Conservation (phyloP, 2,329 filamentous ascomycete genomes). For the Blumeriella jaapii region DNA sequence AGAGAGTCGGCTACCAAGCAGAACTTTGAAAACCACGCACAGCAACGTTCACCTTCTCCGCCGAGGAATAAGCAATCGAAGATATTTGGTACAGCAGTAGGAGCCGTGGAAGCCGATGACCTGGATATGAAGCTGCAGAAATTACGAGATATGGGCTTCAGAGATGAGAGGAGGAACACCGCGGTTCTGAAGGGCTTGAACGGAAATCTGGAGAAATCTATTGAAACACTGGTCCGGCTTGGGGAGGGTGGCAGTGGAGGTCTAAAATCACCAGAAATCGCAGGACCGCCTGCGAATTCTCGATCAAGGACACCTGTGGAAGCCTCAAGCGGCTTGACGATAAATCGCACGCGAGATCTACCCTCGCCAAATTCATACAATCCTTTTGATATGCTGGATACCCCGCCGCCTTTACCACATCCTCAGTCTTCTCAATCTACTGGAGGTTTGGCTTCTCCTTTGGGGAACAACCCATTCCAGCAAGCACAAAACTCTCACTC, state of each 20-base stretch:
- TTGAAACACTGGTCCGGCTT: constrained; percentile 73
- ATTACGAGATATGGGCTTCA: constrained; percentile 85
- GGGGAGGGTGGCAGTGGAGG: constrained; percentile 57
- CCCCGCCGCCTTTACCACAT: constrained; percentile 34
- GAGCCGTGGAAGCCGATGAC: constrained; percentile 40
- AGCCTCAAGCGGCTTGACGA: constrained; percentile 24
- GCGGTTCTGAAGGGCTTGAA: constrained; percentile 72
- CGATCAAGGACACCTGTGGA: constrained; percentile 44
- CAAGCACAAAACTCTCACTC: constrained; percentile 45
- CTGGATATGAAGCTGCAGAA: constrained; percentile 66
- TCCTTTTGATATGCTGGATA: constrained; percentile 50
- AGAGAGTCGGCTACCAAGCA: constrained; percentile 16
- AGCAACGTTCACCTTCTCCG: constrained; percentile 19
- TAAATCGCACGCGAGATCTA: constrained; percentile 19
- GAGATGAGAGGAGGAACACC: constrained; percentile 68
- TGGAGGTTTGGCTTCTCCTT: constrained; percentile 46
- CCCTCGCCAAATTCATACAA: constrained; percentile 41
- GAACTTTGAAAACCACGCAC: constrained; percentile 10
- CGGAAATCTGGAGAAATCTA: constrained; percentile 74
- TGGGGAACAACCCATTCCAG: constrained; percentile 23
- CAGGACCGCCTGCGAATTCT: constrained; percentile 16
- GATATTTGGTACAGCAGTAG: constrained; percentile 58
- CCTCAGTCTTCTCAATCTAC: constrained; percentile 56
- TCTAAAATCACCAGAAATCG: constrained; percentile 9
- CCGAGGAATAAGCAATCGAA: constrained; percentile 46